A percentile compares a stretch with the other conserved stretches of the same genome.
phyloP scores from a whole-genome alignment of 2,329 filamentous ascomycete genomes.

The Aspergillus sp. region DNA sequence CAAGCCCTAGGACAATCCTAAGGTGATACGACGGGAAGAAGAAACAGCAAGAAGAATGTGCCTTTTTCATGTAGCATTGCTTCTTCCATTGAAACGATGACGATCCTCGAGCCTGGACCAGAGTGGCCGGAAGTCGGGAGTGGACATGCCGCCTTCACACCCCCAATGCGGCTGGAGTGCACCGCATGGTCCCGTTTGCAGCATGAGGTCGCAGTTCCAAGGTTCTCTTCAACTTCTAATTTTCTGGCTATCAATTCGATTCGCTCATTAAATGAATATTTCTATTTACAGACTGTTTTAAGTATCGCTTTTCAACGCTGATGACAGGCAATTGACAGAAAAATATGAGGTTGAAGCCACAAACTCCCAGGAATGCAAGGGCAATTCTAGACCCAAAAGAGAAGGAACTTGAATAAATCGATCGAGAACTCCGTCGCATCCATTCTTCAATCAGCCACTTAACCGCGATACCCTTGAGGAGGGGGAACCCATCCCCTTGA shows the following conservation, averaged over 20 bases:
- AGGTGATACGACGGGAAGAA: background rate
- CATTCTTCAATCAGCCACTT: slow-evolving; percentile 12
- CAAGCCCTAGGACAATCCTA: background rate
- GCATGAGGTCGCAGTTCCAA: slow-evolving; percentile 10
- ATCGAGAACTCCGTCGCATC: background rate
- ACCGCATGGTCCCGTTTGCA: slow-evolving; percentile 21
- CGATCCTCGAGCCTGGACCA: background rate
- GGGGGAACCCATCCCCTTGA: slow-evolving; percentile 30
- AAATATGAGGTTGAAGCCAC: slow-evolving; percentile 6
- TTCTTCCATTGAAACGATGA: slow-evolving; percentile 4
- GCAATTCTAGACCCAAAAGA: slow-evolving; percentile 7
- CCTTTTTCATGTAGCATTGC: slow-evolving; percentile 7
- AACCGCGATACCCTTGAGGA: slow-evolving; percentile 24
- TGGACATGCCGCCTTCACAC: slow-evolving; percentile 1
- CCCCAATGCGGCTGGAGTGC: slow-evolving; percentile 14
- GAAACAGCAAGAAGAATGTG: slow-evolving; percentile 1
- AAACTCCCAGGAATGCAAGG: slow-evolving; percentile 13
- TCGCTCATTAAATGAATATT: background rate
- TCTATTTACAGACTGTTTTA: slow-evolving; percentile 18
- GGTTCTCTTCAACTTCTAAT: background rate
- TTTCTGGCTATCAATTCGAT: background rate
- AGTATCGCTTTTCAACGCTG: background rate
- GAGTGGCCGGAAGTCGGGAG: background rate
- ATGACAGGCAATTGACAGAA: background rate
- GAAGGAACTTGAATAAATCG: background rate